Evolutionary conservation across 2,329 filamentous ascomycete genomes (phyloP).

Genomic region (Colletotrichum tabaci): DNA sequence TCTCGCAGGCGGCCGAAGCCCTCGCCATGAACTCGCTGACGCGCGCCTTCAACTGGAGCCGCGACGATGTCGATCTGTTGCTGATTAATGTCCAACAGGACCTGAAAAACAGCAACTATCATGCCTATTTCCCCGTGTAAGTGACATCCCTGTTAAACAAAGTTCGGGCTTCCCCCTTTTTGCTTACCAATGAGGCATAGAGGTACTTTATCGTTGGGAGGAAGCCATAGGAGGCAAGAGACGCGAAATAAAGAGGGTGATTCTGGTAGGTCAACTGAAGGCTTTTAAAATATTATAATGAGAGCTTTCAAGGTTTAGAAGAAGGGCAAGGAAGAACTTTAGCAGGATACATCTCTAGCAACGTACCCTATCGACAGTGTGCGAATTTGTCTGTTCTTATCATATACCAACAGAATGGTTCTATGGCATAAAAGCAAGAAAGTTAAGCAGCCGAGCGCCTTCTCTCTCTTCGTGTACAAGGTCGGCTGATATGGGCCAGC

Average conservation of each 20-base stretch:
- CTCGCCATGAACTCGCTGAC: slow-evolving; percentile 55
- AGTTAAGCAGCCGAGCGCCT: no score
- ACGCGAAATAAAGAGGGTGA: no score
- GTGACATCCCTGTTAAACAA: neutral
- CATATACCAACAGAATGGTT: no score
- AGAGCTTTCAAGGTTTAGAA: no score
- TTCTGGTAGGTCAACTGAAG: no score
- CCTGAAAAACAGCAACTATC: slow-evolving; percentile 45
- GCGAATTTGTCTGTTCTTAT: no score
- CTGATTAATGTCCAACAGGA: slow-evolving; percentile 44
- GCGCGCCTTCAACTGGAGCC: slow-evolving; percentile 52
- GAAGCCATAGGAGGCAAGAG: neutral
- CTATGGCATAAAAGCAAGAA: no score
- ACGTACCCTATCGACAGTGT: no score
- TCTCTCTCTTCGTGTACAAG: slow-evolving; percentile 27
- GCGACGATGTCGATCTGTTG: slow-evolving; percentile 48
- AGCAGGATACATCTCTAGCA: no score
- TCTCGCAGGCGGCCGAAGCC: slow-evolving; percentile 49
- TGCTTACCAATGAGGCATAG: neutral
- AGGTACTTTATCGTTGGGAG: neutral
- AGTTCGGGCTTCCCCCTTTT: neutral
- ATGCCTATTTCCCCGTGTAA: slow-evolving; percentile 45
- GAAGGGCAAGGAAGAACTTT: no score
- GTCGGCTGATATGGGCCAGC: no score
- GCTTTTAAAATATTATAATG: no score